Evolutionary conservation across 1,139 yeast genomes (phyloP).

Genomic region (Debaryomycetaceae sp.): DNA sequence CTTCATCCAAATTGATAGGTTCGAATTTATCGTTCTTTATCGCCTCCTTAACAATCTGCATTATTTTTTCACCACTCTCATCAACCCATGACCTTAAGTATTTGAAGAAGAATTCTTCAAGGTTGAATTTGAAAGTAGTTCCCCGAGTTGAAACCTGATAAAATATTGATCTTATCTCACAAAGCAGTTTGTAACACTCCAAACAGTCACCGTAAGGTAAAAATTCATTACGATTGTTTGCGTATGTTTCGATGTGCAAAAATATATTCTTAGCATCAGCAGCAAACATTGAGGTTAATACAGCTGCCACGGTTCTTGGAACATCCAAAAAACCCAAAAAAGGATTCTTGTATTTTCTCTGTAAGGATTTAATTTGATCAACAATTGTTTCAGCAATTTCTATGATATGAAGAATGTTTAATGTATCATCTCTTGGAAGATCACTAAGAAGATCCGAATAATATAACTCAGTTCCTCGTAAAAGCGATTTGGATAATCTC

Average conservation of each 20-base stretch:
- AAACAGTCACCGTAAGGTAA: slow-evolving; percentile 60
- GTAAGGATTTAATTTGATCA: slow-evolving; percentile 48
- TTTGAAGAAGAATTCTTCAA: slow-evolving; percentile 60
- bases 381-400: slow-evolving; percentile 58
- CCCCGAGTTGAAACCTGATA: slow-evolving; percentile 43
- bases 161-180: slow-evolving; percentile 54
- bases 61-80: slow-evolving; percentile 48
- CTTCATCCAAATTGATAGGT: slow-evolving; percentile 46
- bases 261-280: slow-evolving; percentile 64
- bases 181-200: slow-evolving; percentile 54
- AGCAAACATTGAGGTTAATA: slow-evolving; percentile 58
- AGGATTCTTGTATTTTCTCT: slow-evolving; percentile 60
- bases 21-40: slow-evolving; percentile 54
- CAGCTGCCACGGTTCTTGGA: slow-evolving; percentile 52
- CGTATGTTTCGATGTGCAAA: slow-evolving; percentile 48
- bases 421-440: slow-evolving; percentile 64
- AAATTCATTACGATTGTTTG: slow-evolving; percentile 31
- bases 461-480: slow-evolving; percentile 53
- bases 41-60: slow-evolving; percentile 52
- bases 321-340: slow-evolving; percentile 58
- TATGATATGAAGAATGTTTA: slow-evolving; percentile 56
- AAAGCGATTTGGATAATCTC: slow-evolving; percentile 45
- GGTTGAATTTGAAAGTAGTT: slow-evolving; percentile 46
- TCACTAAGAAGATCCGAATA: slow-evolving; percentile 55
- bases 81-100: slow-evolving; percentile 57